Evolutionary conservation across 106 monocot species (phyloP).

Genomic region (Dendrobium nobile): DNA sequence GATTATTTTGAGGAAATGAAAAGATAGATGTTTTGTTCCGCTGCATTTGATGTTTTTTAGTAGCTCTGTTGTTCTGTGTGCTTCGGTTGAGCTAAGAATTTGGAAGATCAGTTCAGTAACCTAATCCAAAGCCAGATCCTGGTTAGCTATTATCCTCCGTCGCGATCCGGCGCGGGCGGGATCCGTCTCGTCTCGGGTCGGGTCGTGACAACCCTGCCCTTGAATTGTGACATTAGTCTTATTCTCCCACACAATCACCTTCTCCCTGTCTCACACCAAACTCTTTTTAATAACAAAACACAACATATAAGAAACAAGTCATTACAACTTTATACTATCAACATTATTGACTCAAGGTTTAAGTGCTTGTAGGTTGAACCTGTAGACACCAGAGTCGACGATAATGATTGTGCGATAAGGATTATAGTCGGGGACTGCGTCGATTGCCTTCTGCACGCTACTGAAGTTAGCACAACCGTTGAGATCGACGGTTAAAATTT

Average conservation of each 20-base stretch:
- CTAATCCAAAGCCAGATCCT: too few species aligned
- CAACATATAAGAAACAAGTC: background rate
- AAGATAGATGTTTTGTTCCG: too few species aligned
- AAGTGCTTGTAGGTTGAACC: conserved; percentile 12
- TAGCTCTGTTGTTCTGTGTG: too few species aligned
- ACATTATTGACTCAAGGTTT: background rate
- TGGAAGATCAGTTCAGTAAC: too few species aligned
- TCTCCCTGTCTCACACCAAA: conserved; percentile 45
- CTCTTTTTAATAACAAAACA: background rate
- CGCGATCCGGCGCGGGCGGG: too few species aligned
- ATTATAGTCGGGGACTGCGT: conserved; percentile 53
- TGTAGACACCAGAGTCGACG: conserved; percentile 55
- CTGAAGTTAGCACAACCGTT: conserved; percentile 62
- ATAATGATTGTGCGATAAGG: conserved; percentile 41
- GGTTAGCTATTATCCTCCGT: too few species aligned
- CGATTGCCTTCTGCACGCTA: conserved; percentile 61
- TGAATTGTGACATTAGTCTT: conserved; percentile 61
- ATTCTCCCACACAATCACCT: conserved; percentile 40
- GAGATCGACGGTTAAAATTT: conserved; percentile 53
- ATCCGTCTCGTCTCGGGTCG: too few species aligned
- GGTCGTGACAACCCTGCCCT: conserved; percentile 46
- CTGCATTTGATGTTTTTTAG: too few species aligned
- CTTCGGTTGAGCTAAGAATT: too few species aligned
- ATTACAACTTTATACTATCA: too few species aligned
- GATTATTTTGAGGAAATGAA: too few species aligned